These are phyloP conservation scores for Rhododendron molle DNA, from an alignment of 148 eudicot genomes.

Conservation along the genomic window DNA sequence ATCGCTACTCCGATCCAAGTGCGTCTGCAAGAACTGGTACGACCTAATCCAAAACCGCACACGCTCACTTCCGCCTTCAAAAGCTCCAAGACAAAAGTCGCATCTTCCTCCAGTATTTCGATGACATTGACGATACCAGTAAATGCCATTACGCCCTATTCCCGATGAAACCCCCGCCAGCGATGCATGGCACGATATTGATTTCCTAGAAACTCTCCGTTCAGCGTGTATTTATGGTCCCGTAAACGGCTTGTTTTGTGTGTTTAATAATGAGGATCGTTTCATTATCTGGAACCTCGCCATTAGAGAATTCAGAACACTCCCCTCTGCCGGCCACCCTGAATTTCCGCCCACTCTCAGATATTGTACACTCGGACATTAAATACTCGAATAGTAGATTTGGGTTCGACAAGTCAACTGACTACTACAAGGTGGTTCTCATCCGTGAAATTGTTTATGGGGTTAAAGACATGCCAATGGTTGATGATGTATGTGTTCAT, in stretches of 20 bases:
- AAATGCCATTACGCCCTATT: neutral
- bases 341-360: neutral
- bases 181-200: neutral
- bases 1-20: neutral
- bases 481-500: neutral
- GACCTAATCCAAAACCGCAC: neutral
- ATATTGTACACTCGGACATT: neutral
- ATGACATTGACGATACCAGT: neutral
- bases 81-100: neutral
- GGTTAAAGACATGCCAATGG: neutral
- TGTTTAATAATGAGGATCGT: neutral
- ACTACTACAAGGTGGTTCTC: neutral
- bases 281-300: slow-evolving; percentile 4
- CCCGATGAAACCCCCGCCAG: neutral
- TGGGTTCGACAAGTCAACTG: neutral
- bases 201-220: too few relatives aligned
- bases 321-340: neutral
- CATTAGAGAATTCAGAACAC: neutral
- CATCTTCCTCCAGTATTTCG: neutral
- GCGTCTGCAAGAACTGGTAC: neutral
- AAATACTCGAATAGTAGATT: neutral
- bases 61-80: neutral
- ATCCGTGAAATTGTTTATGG: neutral
- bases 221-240: neutral
- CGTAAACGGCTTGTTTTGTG: slow-evolving; percentile 1